These are phyloP conservation scores for Neurospora sp. DNA, from an alignment of 495 filamentous ascomycete genomes.

Conservation along the genomic window DNA sequence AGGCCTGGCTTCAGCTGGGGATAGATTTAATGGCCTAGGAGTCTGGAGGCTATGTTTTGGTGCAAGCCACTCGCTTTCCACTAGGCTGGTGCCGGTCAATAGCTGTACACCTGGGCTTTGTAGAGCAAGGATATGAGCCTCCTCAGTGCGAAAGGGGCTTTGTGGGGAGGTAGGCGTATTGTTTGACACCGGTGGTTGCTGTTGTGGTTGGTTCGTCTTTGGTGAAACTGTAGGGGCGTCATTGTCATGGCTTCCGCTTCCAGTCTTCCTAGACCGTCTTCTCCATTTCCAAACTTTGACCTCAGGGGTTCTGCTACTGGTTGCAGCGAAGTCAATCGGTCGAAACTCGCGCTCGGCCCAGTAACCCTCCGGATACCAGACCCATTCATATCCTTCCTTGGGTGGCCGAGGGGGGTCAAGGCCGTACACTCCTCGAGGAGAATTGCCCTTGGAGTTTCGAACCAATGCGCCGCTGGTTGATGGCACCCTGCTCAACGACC, in stretches of 20 bases:
- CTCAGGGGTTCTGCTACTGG: constrained; percentile 6
- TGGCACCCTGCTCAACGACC: neutral
- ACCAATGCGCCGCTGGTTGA: neutral
- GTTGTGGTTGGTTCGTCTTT: constrained; percentile 4
- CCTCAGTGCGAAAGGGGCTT: constrained; percentile 25
- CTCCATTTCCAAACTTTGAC: constrained; percentile 27
- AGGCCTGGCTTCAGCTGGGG: neutral
- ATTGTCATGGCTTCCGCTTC: constrained; percentile 10
- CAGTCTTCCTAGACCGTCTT: constrained; percentile 23
- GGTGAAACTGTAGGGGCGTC: constrained; percentile 12
- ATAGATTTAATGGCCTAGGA: neutral
- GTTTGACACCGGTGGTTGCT: neutral
- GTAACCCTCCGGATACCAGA: constrained; percentile 46
- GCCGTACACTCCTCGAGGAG: neutral
- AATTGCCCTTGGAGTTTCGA: neutral
- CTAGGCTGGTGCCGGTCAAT: neutral
- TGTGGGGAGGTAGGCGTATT: constrained; percentile 1
- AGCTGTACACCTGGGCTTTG: constrained; percentile 5
- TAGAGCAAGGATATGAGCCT: constrained; percentile 25
- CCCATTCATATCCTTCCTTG: constrained; percentile 41
- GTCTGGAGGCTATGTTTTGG: constrained; percentile 4
- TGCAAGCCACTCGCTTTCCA: constrained; percentile 10
- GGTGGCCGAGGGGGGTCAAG: constrained; percentile 40
- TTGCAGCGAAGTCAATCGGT: neutral
- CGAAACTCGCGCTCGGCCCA: constrained; percentile 41